A percentile compares a stretch with the other conserved stretches of the same genome.
Evolutionary conservation across 805 yeast genomes (phyloP).

Genomic region (Barnettozyma siamensis): DNA sequence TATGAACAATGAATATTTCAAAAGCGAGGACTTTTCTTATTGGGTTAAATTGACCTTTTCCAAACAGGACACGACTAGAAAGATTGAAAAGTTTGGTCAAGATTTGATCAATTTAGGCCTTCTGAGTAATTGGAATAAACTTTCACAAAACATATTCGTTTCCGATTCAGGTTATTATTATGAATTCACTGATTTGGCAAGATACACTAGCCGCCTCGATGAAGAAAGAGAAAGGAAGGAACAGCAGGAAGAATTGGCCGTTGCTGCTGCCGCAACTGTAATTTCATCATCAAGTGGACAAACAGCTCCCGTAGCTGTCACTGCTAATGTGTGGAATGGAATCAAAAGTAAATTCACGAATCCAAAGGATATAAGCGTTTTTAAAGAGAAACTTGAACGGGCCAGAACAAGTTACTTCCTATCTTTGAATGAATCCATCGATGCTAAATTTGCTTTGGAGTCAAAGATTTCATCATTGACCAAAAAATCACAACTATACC

Average conservation of each 20-base stretch:
- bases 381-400: slow-evolving; percentile 10
- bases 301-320: slow-evolving; percentile 2
- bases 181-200: slow-evolving; percentile 24
- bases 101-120: slow-evolving; percentile 20
- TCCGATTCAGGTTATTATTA: slow-evolving; percentile 23
- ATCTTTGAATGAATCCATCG: slow-evolving; percentile 2
- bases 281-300: neutral
- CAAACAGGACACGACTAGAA: slow-evolving; percentile 25
- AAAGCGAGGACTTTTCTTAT: slow-evolving; percentile 22
- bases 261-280: neutral
- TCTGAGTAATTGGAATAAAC: slow-evolving; percentile 25
- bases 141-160: slow-evolving; percentile 11
- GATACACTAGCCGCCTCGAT: slow-evolving; percentile 17
- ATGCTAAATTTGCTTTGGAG: slow-evolving; percentile 12
- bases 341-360: slow-evolving; percentile 13
- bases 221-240: slow-evolving; percentile 1
- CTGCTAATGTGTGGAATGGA: slow-evolving; percentile 15
- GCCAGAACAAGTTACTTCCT: slow-evolving; percentile 9
- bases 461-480: slow-evolving; percentile 2
- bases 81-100: slow-evolving; percentile 31
- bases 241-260: neutral
- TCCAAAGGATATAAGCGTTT: slow-evolving; percentile 4
- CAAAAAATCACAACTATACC: slow-evolving; percentile 15
- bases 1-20: slow-evolving; percentile 26
- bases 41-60: slow-evolving; percentile 20